Percentiles rank a stretch among this genome's conserved stretches.
phyloP scores from a whole-genome alignment of 306 rosid species.

The Senna siamea region DNA sequence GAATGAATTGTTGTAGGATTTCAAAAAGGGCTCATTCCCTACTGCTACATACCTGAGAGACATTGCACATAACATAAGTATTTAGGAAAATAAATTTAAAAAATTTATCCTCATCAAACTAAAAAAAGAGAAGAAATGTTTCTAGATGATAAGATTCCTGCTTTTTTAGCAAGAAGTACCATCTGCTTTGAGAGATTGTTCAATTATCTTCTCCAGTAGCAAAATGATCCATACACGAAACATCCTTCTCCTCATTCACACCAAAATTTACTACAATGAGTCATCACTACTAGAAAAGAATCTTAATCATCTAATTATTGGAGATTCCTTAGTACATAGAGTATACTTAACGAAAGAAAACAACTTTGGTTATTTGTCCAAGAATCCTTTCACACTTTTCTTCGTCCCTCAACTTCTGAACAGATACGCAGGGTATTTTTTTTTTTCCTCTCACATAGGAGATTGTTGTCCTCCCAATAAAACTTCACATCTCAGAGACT shows the following conservation, averaged over 20 bases:
- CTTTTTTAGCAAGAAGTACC: no score
- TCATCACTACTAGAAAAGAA: not conserved
- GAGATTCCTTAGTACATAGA: not conserved
- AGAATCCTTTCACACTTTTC: not conserved
- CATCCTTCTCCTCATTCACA: not conserved
- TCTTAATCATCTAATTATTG: slow-evolving; percentile 22
- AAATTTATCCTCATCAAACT: no score
- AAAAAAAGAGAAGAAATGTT: no score
- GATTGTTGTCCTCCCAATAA: no score
- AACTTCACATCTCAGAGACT: no score
- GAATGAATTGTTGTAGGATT: slow-evolving; percentile 79
- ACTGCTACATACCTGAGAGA: slow-evolving; percentile 86
- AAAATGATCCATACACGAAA: no score
- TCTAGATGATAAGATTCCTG: no score
- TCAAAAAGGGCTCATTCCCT: slow-evolving; percentile 91
- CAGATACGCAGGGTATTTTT: no score
- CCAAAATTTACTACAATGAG: not conserved
- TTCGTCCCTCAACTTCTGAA: no score
- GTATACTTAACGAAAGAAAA: not conserved
- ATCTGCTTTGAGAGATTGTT: no score
- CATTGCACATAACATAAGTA: not conserved
- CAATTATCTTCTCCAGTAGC: no score
- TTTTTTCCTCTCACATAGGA: no score
- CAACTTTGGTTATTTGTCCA: not conserved
- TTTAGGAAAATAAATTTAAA: slow-evolving; percentile 30